Evolutionary conservation across 352 stramenopile species (phyloP), one percentile per base, ranked within the genome.

Genomic region (Pythium volutum): DNA sequence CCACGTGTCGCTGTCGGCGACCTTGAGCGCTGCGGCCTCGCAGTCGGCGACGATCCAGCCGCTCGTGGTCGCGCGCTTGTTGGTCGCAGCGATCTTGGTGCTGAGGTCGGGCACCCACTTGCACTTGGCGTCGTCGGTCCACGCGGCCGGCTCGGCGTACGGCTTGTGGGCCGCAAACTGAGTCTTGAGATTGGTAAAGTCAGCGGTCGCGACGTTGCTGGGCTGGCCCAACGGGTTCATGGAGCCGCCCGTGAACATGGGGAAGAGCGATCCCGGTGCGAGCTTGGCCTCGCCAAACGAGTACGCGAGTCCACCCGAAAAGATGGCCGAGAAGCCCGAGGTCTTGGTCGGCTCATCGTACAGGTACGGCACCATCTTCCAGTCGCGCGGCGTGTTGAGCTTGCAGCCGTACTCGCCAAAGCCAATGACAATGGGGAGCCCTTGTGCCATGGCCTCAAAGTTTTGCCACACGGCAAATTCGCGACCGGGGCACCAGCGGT

Each of bases 361-460:
- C 48, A 93, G 61, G 55, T 94, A 95, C 54, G 78, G 78, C 49
- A 95, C 57, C 86, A 95, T 95, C 23, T 70, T 74, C 81, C 83
- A 95, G 46, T 82, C 72, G 55, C 86, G 75, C 42, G 75, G 38
- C 7, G 73, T 71, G 48, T 78, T 70, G 50, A 80, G 71, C 62
- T 93, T 91, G 62, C 86, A 95, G 16, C 86, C 86, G 59, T 92
- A 95, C 62, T 95, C 86, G 42, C 86, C 86, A 59, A 95, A 88
- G n/a, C 75, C 86, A 52, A 95, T 74, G 6, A 86, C 84, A 45
- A 95, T 91, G 23, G 86, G 86, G 16, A 92, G 84, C 2, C 84
- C 86, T 50, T 92, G 76, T 0, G 84, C 86, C 75, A 95, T 88
- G 45, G 73, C 70, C 50, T 89, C 83, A 59, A 92, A 84, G 26